Percentiles rank a stretch among this genome's conserved stretches.
Evolutionary conservation across 768 basidiomycete genomes (phyloP).

Genomic region (Neoboletus brunneissimus): DNA sequence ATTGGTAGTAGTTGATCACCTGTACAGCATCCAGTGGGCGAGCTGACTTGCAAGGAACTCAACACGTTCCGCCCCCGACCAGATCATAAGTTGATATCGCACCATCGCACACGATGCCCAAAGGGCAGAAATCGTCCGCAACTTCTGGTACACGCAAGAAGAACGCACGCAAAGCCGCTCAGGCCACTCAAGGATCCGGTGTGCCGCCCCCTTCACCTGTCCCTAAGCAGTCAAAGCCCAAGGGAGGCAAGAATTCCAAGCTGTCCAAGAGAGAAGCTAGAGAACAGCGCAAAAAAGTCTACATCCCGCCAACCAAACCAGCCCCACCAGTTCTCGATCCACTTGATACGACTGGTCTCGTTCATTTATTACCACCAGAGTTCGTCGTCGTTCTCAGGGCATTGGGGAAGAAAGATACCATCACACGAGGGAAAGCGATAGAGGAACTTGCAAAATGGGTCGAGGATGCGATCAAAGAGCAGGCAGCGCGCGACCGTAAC

Average conservation of each 20-base stretch:
- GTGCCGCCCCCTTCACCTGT: slow-evolving; percentile 35
- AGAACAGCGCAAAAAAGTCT: slow-evolving; percentile 80
- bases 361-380: slow-evolving; percentile 71
- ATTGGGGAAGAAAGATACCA: slow-evolving; percentile 84
- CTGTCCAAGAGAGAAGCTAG: slow-evolving; percentile 44
- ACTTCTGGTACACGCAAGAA: slow-evolving; percentile 89
- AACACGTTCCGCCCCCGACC: background rate
- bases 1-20: background rate
- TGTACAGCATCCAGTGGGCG: background rate
- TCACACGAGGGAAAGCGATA: slow-evolving; percentile 80
- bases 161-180: slow-evolving; percentile 73
- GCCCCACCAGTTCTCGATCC: slow-evolving; percentile 76
- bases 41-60: background rate
- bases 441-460: slow-evolving; percentile 80
- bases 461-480: slow-evolving; percentile 45
- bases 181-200: slow-evolving; percentile 17
- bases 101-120: slow-evolving; percentile 35
- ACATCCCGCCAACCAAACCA: slow-evolving; percentile 83
- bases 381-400: slow-evolving; percentile 77
- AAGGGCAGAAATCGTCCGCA: slow-evolving; percentile 71
- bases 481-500: slow-evolving; percentile 36
- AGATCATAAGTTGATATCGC: slow-evolving; percentile 5
- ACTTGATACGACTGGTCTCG: slow-evolving; percentile 78
- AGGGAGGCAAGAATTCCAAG: slow-evolving; percentile 48
- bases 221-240: slow-evolving; percentile 45